Evolutionary conservation across 2,329 filamentous ascomycete genomes (phyloP).

Genomic region (Monilinia laxa): DNA sequence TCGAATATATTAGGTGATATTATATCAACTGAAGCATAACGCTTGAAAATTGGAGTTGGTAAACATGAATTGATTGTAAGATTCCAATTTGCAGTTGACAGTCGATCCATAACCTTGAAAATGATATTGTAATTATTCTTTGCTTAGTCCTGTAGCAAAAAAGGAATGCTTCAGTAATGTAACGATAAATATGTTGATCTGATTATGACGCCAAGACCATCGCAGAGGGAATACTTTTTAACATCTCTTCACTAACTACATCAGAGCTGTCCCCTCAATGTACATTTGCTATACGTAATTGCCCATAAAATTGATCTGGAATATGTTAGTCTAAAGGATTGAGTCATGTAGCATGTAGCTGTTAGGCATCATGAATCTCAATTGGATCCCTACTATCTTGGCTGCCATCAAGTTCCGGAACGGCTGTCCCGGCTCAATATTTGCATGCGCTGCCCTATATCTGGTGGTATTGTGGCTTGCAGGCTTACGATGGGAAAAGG

Average conservation of each 20-base stretch:
- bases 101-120: too few relatives aligned
- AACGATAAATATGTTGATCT: too few relatives aligned
- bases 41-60: too few relatives aligned
- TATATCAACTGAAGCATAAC: too few relatives aligned
- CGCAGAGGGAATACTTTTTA: too few relatives aligned
- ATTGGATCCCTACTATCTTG: background rate
- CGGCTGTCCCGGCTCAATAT: background rate
- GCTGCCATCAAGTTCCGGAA: background rate
- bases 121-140: too few relatives aligned
- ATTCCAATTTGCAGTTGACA: too few relatives aligned
- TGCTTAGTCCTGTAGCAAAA: too few relatives aligned
- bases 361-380: background rate
- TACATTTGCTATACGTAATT: background rate
- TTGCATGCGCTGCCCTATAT: constrained; percentile 14
- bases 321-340: background rate
- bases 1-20: too few relatives aligned
- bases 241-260: background rate
- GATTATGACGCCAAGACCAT: too few relatives aligned
- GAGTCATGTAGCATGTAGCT: background rate
- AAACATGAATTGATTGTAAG: too few relatives aligned
- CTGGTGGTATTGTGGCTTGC: constrained; percentile 15
- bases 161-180: too few relatives aligned
- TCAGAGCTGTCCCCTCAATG: background rate
- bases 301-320: background rate
- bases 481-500: background rate